These are phyloP conservation scores for Entamoeba dispar DNA, from an alignment of 208 protist genomes.

Conservation along the genomic window DNA sequence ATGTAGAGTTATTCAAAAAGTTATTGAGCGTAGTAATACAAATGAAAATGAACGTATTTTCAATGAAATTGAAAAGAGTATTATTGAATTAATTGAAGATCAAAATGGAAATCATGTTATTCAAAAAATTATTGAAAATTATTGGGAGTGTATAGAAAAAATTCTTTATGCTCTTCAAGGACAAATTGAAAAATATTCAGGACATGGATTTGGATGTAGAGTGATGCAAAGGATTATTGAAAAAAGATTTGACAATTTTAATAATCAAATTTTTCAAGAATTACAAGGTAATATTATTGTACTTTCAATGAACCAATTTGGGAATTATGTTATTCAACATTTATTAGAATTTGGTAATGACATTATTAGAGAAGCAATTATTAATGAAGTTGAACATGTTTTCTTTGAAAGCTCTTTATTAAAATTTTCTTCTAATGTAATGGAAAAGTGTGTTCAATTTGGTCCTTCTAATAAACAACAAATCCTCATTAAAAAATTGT, in stretches of 20 bases:
- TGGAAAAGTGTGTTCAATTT: neutral
- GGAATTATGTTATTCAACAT: constrained; percentile 17
- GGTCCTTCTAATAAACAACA: neutral
- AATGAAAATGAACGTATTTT: constrained; percentile 33
- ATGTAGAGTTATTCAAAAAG: constrained; percentile 87
- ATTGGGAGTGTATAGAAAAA: constrained; percentile 55
- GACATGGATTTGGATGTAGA: constrained; percentile 89
- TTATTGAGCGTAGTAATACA: neutral
- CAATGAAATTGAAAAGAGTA: constrained; percentile 67
- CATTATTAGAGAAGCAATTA: neutral
- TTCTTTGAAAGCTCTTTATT: neutral
- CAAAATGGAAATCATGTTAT: constrained; percentile 97
- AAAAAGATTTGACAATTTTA: constrained; percentile 61
- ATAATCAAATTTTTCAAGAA: neutral
- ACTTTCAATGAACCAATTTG: constrained; percentile 10
- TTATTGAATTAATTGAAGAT: constrained; percentile 80
- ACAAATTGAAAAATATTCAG: constrained; percentile 73
- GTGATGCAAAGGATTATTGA: constrained; percentile 91
- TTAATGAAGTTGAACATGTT: neutral
- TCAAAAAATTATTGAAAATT: constrained; percentile 88
- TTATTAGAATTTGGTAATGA: neutral
- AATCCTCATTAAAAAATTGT: neutral
- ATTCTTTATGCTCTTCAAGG: constrained; percentile 59
- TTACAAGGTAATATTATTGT: neutral
- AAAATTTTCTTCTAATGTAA: neutral